These are phyloP conservation scores for Oldenlandia corymbosa DNA, from an alignment of 257 asterid genomes.

Conservation along the genomic window DNA sequence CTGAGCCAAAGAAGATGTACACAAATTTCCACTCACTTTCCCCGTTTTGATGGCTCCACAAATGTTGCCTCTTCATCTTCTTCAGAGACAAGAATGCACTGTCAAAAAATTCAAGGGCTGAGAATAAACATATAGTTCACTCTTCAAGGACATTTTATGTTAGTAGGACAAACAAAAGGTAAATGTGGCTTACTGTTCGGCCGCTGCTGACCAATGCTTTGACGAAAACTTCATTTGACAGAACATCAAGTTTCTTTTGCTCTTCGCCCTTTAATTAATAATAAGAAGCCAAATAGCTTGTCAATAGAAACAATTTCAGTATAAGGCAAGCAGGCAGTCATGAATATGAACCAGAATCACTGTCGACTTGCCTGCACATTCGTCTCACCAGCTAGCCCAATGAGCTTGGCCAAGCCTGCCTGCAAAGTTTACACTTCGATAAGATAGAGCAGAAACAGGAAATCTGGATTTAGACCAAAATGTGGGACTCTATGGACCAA, in stretches of 20 bases:
- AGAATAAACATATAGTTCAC: neutral
- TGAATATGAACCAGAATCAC: neutral
- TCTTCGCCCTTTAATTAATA: slow-evolving; percentile 66
- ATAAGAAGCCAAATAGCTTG: neutral
- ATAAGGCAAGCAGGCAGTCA: neutral
- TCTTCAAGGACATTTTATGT: neutral
- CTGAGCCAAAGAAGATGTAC: neutral
- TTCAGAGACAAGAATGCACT: slow-evolving; percentile 95
- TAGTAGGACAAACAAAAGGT: neutral
- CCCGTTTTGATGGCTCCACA: slow-evolving; percentile 70
- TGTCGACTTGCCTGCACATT: slow-evolving; percentile 74
- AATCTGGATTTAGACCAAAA: neutral
- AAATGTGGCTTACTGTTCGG: slow-evolving; percentile 59
- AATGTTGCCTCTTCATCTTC: slow-evolving; percentile 91
- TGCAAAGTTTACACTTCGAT: slow-evolving; percentile 26
- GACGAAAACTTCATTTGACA: slow-evolving; percentile 86
- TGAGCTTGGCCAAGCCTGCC: slow-evolving; percentile 96
- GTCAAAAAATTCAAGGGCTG: slow-evolving; percentile 26
- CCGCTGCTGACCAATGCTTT: slow-evolving; percentile 96
- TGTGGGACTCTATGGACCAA: neutral
- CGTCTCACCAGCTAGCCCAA: slow-evolving; percentile 97
- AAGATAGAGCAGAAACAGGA: slow-evolving; percentile 2
- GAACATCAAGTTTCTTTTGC: slow-evolving; percentile 94
- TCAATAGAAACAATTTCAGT: neutral
- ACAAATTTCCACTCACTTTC: slow-evolving; percentile 48